Evolutionary conservation across 352 stramenopile species (phyloP), one percentile per base, ranked within the genome.

Genomic region (Phytophthora megakarya): DNA sequence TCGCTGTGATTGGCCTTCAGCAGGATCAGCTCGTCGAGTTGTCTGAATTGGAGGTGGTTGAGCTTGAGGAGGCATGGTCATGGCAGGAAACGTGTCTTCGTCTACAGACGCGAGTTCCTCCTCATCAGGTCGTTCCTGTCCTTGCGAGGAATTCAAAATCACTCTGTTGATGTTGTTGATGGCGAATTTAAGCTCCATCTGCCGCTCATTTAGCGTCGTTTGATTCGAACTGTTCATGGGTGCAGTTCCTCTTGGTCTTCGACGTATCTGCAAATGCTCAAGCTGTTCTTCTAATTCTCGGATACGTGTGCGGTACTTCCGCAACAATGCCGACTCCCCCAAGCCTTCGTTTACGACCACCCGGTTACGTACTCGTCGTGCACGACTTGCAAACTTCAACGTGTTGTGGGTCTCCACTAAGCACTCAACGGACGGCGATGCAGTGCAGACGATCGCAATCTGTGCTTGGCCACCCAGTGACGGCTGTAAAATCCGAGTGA

Each of bases 401-500:
- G 97, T 99, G 50, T 90, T 97, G 63, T 96, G 82, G 23, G 95
- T 98, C 72, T 98, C 96, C 25, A 97, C 83, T 23, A 98, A 73
- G 61, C 97, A 98, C 13, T 96, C 78, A 42, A 98, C 90, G 0
- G 93, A 97, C 15, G 96, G 93, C 6, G 96, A 98, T 16, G 96
- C 90, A 61, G 96, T 99, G 50, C 95, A 98, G 62, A 99, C 92
- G 38, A 99, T 90, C n/a, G 97, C 95, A 72, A 99, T 99, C 38
- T 95, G 84, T 33, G 96, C 95, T 73, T 99, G 98, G 9, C 97
- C 97, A 19, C 89, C 93, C 12, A 99, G 78, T 12, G 94, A 98
- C 5, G 97, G 95, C 78, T 99, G 96, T 3, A 99, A 70, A 65
- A 99, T 97, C 16, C 97, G 86, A 38, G 97, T 99, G 53, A 99